These are phyloP conservation scores for Leucaena leucocephala DNA, from an alignment of 306 rosid genomes.

Conservation along the genomic window DNA sequence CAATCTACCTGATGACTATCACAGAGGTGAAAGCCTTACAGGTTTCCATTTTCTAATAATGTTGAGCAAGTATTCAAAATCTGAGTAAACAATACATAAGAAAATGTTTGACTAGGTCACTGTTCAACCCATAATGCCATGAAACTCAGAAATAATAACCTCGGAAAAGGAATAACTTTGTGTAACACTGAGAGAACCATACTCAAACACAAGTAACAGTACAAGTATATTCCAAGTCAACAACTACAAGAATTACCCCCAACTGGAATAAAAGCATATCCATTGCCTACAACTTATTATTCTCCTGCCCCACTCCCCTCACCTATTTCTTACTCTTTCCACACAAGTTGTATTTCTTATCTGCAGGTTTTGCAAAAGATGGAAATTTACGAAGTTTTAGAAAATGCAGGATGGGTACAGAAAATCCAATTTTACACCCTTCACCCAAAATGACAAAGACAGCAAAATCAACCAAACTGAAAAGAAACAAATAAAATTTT, in stretches of 20 bases:
- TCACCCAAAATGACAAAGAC: neutral
- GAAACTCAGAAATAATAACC: neutral
- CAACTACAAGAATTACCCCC: neutral
- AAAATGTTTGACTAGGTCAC: neutral
- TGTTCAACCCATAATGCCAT: neutral
- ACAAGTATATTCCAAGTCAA: neutral
- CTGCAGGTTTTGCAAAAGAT: neutral
- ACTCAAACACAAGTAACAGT: neutral
- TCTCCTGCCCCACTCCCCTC: neutral
- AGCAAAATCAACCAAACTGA: neutral
- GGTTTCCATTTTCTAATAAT: neutral
- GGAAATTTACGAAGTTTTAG: neutral
- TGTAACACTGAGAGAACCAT: neutral
- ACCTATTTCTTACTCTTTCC: neutral
- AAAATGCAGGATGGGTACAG: neutral
- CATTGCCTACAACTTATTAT: neutral
- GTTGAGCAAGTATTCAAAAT: neutral
- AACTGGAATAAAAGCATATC: neutral
- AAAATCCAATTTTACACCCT: neutral
- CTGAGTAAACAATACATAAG: neutral
- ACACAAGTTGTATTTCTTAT: neutral
- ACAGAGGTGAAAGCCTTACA: neutral
- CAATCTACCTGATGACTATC: neutral
- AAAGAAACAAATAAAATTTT: constrained; percentile 10
- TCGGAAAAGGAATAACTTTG: neutral